Base-by-base conservation (phyloP, 2,329 filamentous ascomycete species). In the Alternaria alternata region DNA sequence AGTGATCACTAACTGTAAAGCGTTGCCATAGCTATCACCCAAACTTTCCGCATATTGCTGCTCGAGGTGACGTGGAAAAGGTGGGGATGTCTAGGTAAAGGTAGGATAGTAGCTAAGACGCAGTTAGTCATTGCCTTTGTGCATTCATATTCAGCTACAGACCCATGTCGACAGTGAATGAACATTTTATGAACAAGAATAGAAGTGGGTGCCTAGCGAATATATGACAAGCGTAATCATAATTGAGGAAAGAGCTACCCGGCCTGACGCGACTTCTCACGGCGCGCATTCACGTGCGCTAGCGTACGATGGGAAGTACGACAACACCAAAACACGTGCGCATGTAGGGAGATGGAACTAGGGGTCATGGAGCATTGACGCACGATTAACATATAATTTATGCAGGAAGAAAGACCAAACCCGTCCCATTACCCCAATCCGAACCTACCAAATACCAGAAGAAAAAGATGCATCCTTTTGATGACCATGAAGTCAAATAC, bases 51-150 rank as follows among this genome's bases (percentile, higher is more conserved):
- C 41, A 30, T 46, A 24, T 32, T 53, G 18, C n/a, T 12, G n/a
- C 26, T 36, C 42, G 16, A 36, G 22, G 34, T 20, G 53, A 48
- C 28, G 16, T 36, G n/a, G 24, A 42, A 57, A 57, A 52, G 48
- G 48, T 18, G 42, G 53, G 28, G 43, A 24, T 26, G 11, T 14
- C 14, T 20, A 57, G 43, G 61, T 60, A 41, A 52, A 62, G 51
- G 51, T 55, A 39, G 42, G 24, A 22, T n/a, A 9, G 30, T 44
- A 26, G 22, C 42, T 43, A n/a, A 24, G 11, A 36, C 18, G 18
- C 22, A 20, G 9, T 41, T 16, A 52, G 20, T 20, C 14, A 12
- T 12, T 7, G 18, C 22, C 5, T 12, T 30, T 7, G 16, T 24
- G 5, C n/a, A 18, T n/a, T 24, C n/a, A 14, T 28, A 30, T 16